Evolutionary conservation across 495 filamentous ascomycete species (phyloP).

Genomic region (Aspergillus ostianus): DNA sequence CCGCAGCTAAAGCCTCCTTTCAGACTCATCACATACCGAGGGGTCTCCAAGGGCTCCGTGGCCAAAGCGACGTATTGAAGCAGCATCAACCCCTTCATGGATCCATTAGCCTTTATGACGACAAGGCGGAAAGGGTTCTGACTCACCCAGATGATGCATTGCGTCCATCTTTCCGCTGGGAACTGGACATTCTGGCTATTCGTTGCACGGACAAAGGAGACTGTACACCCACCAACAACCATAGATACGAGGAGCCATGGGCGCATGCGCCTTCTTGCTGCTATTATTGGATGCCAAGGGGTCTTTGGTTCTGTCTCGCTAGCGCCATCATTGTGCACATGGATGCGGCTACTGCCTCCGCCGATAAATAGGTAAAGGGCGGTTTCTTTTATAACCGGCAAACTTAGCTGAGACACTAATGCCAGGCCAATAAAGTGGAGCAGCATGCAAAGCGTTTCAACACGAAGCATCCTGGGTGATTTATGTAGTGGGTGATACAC

Average conservation of each 20-base stretch:
- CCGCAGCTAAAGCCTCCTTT: background rate
- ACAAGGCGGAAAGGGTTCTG: background rate
- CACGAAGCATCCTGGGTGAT: background rate
- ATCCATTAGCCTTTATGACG: background rate
- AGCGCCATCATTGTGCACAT: background rate
- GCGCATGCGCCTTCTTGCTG: background rate
- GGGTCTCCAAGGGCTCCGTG: background rate
- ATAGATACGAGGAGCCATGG: background rate
- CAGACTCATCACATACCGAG: background rate
- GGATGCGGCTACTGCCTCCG: too few species aligned
- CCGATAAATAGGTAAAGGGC: background rate
- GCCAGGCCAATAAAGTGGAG: background rate
- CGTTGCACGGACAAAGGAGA: background rate
- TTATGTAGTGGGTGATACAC: background rate
- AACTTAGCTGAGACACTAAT: background rate
- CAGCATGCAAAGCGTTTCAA: background rate
- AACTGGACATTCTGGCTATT: background rate
- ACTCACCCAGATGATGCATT: conserved; percentile 1
- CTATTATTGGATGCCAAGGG: background rate
- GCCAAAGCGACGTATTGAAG: background rate
- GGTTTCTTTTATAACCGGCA: background rate
- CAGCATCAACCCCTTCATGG: background rate
- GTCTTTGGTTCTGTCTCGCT: background rate
- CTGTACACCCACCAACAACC: background rate
- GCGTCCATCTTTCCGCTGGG: background rate